These are phyloP conservation scores for Brassica juncea DNA, from an alignment of 345 rosid genomes.

Conservation along the genomic window DNA sequence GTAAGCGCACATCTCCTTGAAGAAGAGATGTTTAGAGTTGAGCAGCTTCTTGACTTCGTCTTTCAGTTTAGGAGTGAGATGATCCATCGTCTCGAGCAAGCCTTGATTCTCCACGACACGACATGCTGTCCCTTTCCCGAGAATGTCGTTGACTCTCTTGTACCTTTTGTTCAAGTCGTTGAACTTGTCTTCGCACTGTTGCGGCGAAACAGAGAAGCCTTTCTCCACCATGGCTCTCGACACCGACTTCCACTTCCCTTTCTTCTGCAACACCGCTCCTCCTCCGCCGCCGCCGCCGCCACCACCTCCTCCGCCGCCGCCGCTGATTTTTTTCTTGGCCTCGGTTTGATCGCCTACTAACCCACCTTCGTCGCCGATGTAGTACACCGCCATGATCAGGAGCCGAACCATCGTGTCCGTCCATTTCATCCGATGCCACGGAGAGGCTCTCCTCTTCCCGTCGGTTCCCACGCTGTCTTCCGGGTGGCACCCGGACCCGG, in stretches of 20 bases:
- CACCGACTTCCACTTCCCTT: slow-evolving; percentile 97
- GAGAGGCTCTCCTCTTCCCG: slow-evolving; percentile 62
- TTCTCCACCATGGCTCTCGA: slow-evolving; percentile 96
- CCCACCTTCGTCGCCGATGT: slow-evolving; percentile 88
- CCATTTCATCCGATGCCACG: slow-evolving; percentile 99
- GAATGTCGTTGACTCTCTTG: slow-evolving; percentile 92
- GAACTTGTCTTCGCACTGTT: slow-evolving; percentile 96
- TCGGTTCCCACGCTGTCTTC: slow-evolving; percentile 63
- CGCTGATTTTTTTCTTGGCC: slow-evolving; percentile 44
- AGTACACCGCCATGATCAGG: slow-evolving; percentile 81
- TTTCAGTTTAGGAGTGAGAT: slow-evolving; percentile 64
- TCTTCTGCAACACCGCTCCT: slow-evolving; percentile 71
- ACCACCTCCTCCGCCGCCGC: slow-evolving; percentile 21
- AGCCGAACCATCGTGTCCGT: slow-evolving; percentile 87
- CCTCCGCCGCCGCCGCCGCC: background rate
- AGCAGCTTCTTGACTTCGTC: slow-evolving; percentile 82
- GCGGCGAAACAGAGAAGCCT: slow-evolving; percentile 95
- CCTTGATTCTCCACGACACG: slow-evolving; percentile 88
- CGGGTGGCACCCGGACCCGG: slow-evolving; percentile 44
- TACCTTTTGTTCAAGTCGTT: slow-evolving; percentile 96
- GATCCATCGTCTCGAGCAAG: slow-evolving; percentile 77
- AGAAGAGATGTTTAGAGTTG: slow-evolving; percentile 91
- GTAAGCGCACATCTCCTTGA: slow-evolving; percentile 96
- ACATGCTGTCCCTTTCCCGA: slow-evolving; percentile 91
- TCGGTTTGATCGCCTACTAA: slow-evolving; percentile 50